phyloP scores from a whole-genome alignment of 2,329 filamentous ascomycete genomes.

The Cercospora sp. region DNA sequence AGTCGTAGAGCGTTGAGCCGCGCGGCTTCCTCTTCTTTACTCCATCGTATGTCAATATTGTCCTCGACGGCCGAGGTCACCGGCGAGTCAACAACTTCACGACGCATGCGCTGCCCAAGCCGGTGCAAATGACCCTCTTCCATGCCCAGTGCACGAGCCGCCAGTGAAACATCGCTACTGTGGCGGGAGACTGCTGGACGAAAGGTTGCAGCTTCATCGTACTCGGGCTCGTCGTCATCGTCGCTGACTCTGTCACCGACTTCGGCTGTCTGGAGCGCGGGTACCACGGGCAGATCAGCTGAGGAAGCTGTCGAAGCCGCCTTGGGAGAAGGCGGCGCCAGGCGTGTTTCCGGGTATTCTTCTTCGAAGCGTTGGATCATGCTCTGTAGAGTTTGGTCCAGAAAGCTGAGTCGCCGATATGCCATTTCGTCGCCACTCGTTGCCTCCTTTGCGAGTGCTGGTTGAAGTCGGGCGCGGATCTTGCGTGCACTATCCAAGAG shows the following conservation, averaged over 20 bases:
- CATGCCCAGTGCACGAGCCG: conserved; percentile 62
- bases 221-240: conserved; percentile 35
- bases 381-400: conserved; percentile 81
- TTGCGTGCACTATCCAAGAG: conserved; percentile 83
- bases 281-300: conserved; percentile 18
- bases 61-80: conserved; percentile 5
- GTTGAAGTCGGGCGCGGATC: conserved; percentile 79
- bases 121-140: conserved; percentile 72
- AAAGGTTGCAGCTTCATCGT: conserved; percentile 39
- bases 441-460: conserved; percentile 75
- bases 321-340: conserved; percentile 35
- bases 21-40: conserved; percentile 36
- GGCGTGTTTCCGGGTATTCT: conserved; percentile 86
- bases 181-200: conserved; percentile 54
- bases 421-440: conserved; percentile 70
- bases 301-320: conserved; percentile 25
- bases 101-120: conserved; percentile 65
- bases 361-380: conserved; percentile 97
- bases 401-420: conserved; percentile 79
- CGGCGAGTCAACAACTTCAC: conserved; percentile 59
- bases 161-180: conserved; percentile 67
- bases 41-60: conserved; percentile 34
- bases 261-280: conserved; percentile 22
- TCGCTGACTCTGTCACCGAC: conserved; percentile 34
- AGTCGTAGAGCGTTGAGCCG: conserved; percentile 43